Percentiles rank a stretch among this genome's conserved stretches.
Evolutionary conservation across 305 asterid genomes (phyloP).

Genomic region (Ajuga reptans): DNA sequence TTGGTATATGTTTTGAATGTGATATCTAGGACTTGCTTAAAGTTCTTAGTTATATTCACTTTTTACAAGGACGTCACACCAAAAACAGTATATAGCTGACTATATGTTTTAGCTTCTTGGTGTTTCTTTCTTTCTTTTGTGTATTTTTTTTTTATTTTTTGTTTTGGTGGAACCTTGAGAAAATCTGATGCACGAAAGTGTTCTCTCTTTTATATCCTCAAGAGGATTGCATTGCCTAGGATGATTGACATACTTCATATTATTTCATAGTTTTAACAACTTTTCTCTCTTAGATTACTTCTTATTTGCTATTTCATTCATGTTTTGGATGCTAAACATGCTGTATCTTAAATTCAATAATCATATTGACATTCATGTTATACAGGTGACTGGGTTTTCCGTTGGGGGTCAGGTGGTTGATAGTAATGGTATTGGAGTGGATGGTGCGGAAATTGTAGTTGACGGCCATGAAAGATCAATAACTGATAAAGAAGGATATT

Average conservation of each 20-base stretch:
- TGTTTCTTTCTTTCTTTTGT: neutral
- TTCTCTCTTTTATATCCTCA: neutral
- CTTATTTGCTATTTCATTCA: constrained; percentile 5
- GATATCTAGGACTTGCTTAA: neutral
- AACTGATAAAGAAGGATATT: constrained; percentile 77
- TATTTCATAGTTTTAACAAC: neutral
- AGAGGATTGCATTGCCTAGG: neutral
- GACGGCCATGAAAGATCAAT: constrained; percentile 77
- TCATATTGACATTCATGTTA: constrained; percentile 21
- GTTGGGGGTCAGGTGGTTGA: constrained; percentile 94
- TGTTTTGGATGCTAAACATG: constrained; percentile 1
- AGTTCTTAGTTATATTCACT: neutral
- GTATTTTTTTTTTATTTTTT: neutral
- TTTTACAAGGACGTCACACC: neutral
- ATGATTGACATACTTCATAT: neutral
- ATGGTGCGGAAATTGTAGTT: constrained; percentile 56
- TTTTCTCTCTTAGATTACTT: constrained; percentile 12
- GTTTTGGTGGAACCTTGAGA: constrained; percentile 11
- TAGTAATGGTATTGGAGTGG: constrained; percentile 72
- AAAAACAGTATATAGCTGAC: neutral
- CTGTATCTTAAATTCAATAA: neutral
- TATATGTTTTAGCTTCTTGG: constrained; percentile 1
- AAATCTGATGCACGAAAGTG: neutral
- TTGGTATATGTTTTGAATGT: neutral
- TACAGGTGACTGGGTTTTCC: constrained; percentile 94